Evolutionary conservation across 1,139 yeast species (phyloP), one percentile per base, ranked within the genome.

Genomic region (Kodamaea suecica): DNA sequence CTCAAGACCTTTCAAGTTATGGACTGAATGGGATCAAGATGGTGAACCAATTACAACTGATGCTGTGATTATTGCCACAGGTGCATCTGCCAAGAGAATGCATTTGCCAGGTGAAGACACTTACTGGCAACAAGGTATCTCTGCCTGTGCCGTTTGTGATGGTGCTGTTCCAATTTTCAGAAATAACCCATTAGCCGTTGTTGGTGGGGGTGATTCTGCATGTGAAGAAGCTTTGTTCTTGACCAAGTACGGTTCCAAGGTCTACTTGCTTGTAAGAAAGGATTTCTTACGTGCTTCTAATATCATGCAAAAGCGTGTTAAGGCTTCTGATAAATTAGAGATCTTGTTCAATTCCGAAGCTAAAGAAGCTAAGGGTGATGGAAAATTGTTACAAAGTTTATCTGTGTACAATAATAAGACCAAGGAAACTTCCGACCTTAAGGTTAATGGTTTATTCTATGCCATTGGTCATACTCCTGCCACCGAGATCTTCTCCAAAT

Each of bases 161-260:
- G 98, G 98, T 63, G 98, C 98, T 24, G 95, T 92, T 30, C 98
- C 98, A 53, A 88, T 92, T 55, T 92, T 92, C 73, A 84, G 97
- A 75, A 85, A 92, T 73, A 85, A 88, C 66, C 97, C 98, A 28
- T 77, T 92, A 56, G 97, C 96, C 12, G 98, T 92, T 39, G 72
- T 92, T 52, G 98, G 98, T 43, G 98, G 98, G 50, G 98, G 98
- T 61, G 98, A 92, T 65, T 88, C 97, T 46, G 98, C 98, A 19
- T 95, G 97, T 66, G 98, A 92, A 70, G 98, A 92, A 70, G 98
- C 98, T 14, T 70, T 86, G 47, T 92, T 92, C 67, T 76, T 92
- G 63, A 92, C 98, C 52, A 92, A 92, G 64, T 92, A 92, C 63
- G 98, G 95, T 42, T 87, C 97, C 38, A 92, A 92, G 72, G 98